Conservation (phyloP, 2,329 filamentous ascomycete species). For the Paramyrothecium roridum region DNA sequence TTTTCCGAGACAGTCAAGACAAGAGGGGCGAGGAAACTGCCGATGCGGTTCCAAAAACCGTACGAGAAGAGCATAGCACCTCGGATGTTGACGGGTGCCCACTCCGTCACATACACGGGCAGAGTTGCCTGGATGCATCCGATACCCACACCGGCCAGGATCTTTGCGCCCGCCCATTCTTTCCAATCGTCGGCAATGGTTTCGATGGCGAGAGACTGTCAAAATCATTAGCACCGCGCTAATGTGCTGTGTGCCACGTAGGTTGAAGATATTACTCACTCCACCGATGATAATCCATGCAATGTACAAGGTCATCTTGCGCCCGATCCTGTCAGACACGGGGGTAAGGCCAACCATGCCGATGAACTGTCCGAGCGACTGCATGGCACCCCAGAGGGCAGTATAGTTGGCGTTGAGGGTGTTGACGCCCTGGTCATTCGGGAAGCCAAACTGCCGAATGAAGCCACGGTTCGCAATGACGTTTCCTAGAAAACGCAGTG, state of each 20-base stretch:
- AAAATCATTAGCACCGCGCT: too few species aligned
- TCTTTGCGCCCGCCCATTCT: slow-evolving; percentile 11
- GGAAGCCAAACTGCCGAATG: slow-evolving; percentile 6
- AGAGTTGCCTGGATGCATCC: slow-evolving; percentile 7
- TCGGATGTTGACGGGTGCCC: slow-evolving; percentile 10
- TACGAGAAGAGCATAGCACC: slow-evolving; percentile 10
- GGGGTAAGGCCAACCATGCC: slow-evolving; percentile 6
- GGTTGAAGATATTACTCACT: slow-evolving; percentile 1
- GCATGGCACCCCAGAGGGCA: slow-evolving; percentile 8
- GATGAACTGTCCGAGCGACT: slow-evolving; percentile 8
- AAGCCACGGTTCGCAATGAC: slow-evolving; percentile 10
- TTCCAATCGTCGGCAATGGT: slow-evolving; percentile 9
- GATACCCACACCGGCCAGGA: slow-evolving; percentile 9
- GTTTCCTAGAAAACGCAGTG: slow-evolving; percentile 2
- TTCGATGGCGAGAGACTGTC: slow-evolving; percentile 5
- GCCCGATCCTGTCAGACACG: slow-evolving; percentile 6
- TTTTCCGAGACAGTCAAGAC: slow-evolving; percentile 10
- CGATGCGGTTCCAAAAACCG: slow-evolving; percentile 11
- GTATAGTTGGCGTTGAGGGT: slow-evolving; percentile 7
- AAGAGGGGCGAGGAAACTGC: slow-evolving; percentile 10
- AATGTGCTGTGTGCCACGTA: too few species aligned
- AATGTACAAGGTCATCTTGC: slow-evolving; percentile 8
- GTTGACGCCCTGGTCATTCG: slow-evolving; percentile 1
- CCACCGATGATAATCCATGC: slow-evolving; percentile 8
- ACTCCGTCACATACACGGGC: slow-evolving; percentile 8